Evolutionary conservation across 352 stramenopile species (phyloP), one percentile per base, ranked within the genome.

Genomic region (Pythium biforme): DNA sequence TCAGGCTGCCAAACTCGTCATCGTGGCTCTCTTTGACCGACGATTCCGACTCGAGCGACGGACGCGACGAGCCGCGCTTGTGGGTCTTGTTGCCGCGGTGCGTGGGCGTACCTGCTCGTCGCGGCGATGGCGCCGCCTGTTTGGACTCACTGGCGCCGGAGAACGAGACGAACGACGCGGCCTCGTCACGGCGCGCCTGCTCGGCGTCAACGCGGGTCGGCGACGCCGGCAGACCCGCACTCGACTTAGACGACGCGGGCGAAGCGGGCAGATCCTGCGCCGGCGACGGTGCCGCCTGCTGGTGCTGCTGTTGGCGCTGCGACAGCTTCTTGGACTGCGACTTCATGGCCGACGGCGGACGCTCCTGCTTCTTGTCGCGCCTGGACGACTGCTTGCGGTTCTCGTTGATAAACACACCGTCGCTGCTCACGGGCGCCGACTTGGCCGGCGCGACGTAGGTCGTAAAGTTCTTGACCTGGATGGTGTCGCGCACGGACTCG

Each of bases 401-500:
- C 4, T 66, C 56, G 5, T 33, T 34, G 33, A 74, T 74, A 69
- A 92, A 92, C 31, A 74, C 73, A 20, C 83, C 83, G 54, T 89
- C 80, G 60, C 81, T 86, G 62, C 89, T 85, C 34, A 91, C 82
- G 3, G 73, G 20, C 59, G 79, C 75, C 34, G 74, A 55, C 27
- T 70, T 78, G 10, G 74, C 62, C 22, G 77, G 74, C 3, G 78
- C 72, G 57, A 86, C 70, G 41, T 86, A 87, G 17, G 73, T 77
- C 10, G 74, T 90, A 62, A 91, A 95, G 60, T 86, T 72, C 70
- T 92, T 90, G 51, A 90, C 83, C 25, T 89, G 66, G 64, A 95
- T 83, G 2, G 82, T 80, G 29, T 88, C 81, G 4, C 85, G 81
- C 31, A 88, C 33, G 6, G 56, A 57, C 46, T 61, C 55, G 41